These are phyloP conservation scores for Chloris gayana DNA, from an alignment of 176 grass and related monocot genomes.

Conservation along the genomic window DNA sequence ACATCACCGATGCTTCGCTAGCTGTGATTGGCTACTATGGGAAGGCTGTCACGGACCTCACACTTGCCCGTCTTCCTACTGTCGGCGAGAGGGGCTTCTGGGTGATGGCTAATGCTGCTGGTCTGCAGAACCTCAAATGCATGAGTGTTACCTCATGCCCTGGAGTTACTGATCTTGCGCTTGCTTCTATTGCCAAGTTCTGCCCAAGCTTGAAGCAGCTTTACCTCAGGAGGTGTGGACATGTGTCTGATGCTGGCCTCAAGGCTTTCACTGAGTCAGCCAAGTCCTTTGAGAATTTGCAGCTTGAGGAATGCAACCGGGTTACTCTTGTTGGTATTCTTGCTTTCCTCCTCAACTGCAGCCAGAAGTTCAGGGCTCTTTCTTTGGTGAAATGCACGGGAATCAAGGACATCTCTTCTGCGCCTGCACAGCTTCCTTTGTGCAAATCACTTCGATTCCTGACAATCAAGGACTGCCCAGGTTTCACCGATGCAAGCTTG, in stretches of 20 bases:
- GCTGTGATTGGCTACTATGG: slow-evolving; percentile 88
- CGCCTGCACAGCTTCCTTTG: slow-evolving; percentile 61
- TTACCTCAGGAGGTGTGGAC: slow-evolving; percentile 58
- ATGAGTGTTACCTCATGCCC: slow-evolving; percentile 72
- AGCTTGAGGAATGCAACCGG: slow-evolving; percentile 79
- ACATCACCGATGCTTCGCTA: slow-evolving; percentile 80
- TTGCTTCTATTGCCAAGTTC: slow-evolving; percentile 78
- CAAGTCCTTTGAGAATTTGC: slow-evolving; percentile 63
- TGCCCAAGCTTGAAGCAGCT: slow-evolving; percentile 76
- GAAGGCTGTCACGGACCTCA: slow-evolving; percentile 71
- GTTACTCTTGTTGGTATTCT: slow-evolving; percentile 81
- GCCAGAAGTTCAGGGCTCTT: slow-evolving; percentile 62
- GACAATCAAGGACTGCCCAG: slow-evolving; percentile 79
- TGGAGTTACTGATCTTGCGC: slow-evolving; percentile 79
- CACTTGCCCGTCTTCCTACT: slow-evolving; percentile 52
- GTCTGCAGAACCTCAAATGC: slow-evolving; percentile 80
- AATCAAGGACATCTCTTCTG: slow-evolving; percentile 64
- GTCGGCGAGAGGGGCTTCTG: slow-evolving; percentile 90
- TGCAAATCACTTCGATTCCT: slow-evolving; percentile 70
- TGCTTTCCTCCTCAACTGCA: slow-evolving; percentile 63
- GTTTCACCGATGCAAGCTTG: slow-evolving; percentile 87
- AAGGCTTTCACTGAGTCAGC: slow-evolving; percentile 61
- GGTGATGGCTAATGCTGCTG: slow-evolving; percentile 94
- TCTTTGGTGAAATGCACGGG: slow-evolving; percentile 89
- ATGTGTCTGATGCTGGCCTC: slow-evolving; percentile 76